Percentiles rank a stretch among this genome's conserved stretches.
Conservation (phyloP, 331 rosid species). For the Quercus lobata region DNA sequence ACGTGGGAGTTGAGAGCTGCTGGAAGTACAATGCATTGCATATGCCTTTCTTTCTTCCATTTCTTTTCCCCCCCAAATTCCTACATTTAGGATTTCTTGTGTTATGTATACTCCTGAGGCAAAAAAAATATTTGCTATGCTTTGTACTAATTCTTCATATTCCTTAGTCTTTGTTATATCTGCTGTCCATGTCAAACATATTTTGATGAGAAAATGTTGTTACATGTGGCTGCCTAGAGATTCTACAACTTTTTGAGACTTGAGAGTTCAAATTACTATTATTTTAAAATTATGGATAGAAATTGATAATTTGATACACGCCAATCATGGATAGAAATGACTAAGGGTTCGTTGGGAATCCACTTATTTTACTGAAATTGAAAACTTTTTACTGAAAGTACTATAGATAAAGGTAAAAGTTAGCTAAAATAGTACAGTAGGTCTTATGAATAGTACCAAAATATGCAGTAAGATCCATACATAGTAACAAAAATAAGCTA, state of each 20-base stretch:
- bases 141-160: background rate
- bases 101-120: too few species aligned
- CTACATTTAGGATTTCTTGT: background rate
- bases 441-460: too few species aligned
- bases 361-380: accelerated
- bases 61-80: too few species aligned
- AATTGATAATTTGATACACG: too few species aligned
- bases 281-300: too few species aligned
- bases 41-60: background rate
- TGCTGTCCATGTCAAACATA: background rate
- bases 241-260: too few species aligned
- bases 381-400: too few species aligned
- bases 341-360: too few species aligned
- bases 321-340: too few species aligned
- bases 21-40: background rate
- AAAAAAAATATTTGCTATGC: background rate
- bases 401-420: too few species aligned
- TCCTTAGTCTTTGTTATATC: background rate
- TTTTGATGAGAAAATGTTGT: background rate
- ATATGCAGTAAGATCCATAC: accelerated
- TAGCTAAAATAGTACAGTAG: accelerated
- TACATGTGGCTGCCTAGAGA: background rate
- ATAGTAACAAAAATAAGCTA: too few species aligned
- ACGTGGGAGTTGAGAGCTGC: background rate
- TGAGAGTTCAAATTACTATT: too few species aligned